Conservation (phyloP, 352 stramenopile genomes). For the Pythium aristosporum region DNA sequence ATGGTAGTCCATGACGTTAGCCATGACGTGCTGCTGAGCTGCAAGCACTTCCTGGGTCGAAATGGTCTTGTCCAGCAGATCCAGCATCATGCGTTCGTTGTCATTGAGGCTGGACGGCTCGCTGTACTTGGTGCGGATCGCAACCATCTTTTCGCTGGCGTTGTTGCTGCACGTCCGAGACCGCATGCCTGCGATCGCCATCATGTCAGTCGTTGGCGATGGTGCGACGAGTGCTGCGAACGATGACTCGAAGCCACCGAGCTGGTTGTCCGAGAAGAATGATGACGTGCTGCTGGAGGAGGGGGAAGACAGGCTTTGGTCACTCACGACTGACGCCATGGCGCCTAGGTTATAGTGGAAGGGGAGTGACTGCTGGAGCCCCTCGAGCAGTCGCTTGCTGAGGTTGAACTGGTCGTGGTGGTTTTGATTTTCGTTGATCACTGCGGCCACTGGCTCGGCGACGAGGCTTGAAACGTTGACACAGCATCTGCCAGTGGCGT, state of each 20-base stretch:
- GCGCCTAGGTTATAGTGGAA: constrained; percentile 21
- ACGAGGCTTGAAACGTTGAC: constrained; percentile 33
- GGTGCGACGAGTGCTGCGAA: background rate
- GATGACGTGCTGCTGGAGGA: constrained; percentile 8
- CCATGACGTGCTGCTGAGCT: constrained; percentile 72
- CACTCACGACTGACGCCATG: constrained; percentile 6
- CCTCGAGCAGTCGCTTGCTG: constrained; percentile 50
- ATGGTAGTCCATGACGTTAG: constrained; percentile 61
- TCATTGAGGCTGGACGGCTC: constrained; percentile 47
- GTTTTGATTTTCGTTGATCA: constrained; percentile 23
- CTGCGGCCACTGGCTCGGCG: constrained; percentile 17
- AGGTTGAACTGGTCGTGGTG: constrained; percentile 32
- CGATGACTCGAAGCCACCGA: background rate
- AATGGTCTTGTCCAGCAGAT: constrained; percentile 78
- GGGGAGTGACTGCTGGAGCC: constrained; percentile 32
- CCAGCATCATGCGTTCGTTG: constrained; percentile 72
- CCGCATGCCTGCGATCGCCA: constrained; percentile 16
- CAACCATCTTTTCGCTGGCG: constrained; percentile 9
- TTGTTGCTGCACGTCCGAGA: constrained; percentile 6
- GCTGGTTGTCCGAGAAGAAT: constrained; percentile 20
- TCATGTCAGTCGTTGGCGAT: background rate
- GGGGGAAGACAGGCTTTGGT: background rate
- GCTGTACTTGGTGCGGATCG: constrained; percentile 22
- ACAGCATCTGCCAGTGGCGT: constrained; percentile 16
- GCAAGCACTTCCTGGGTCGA: constrained; percentile 76